Conservation (phyloP, 1,284 basidiomycete species). For the Ustilago trichophora region DNA sequence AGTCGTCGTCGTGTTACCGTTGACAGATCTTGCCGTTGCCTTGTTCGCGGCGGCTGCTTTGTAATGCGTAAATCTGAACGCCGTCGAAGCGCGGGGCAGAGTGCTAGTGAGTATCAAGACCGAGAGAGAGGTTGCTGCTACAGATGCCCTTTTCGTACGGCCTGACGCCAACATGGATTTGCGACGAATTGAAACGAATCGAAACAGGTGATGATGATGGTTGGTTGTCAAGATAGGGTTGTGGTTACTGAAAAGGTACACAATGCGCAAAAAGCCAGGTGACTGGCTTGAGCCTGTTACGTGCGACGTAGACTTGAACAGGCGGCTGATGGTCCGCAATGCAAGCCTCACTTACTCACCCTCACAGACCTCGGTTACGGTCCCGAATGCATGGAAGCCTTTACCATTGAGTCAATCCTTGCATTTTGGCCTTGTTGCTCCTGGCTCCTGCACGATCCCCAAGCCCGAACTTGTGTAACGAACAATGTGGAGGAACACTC, state of each 20-base stretch:
- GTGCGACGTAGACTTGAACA: too few relatives aligned
- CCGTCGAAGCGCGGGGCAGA: background rate
- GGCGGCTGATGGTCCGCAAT: too few relatives aligned
- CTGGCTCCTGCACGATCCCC: too few relatives aligned
- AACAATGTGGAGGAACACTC: slow-evolving; percentile 32
- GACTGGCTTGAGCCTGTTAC: too few relatives aligned
- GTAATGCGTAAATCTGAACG: slow-evolving; percentile 10
- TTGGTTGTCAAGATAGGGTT: too few relatives aligned
- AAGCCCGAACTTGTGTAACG: too few relatives aligned
- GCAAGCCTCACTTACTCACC: slow-evolving; percentile 2
- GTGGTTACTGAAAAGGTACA: too few relatives aligned
- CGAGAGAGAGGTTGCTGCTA: background rate
- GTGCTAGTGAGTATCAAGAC: slow-evolving; percentile 16
- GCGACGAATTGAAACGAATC: background rate
- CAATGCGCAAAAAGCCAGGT: too few relatives aligned
- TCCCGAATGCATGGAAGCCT: too few relatives aligned
- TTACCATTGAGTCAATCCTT: too few relatives aligned
- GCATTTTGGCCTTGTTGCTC: too few relatives aligned
- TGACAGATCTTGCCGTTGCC: slow-evolving; percentile 1
- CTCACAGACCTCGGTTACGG: background rate
- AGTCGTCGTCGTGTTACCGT: slow-evolving; percentile 8
- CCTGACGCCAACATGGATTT: slow-evolving; percentile 17
- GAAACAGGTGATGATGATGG: slow-evolving; percentile 1
- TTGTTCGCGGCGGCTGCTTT: slow-evolving; percentile 8
- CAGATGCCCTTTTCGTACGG: slow-evolving; percentile 1